Evolutionary conservation across 768 basidiomycete genomes (phyloP).

Genomic region (Psilocybe cyanescens): DNA sequence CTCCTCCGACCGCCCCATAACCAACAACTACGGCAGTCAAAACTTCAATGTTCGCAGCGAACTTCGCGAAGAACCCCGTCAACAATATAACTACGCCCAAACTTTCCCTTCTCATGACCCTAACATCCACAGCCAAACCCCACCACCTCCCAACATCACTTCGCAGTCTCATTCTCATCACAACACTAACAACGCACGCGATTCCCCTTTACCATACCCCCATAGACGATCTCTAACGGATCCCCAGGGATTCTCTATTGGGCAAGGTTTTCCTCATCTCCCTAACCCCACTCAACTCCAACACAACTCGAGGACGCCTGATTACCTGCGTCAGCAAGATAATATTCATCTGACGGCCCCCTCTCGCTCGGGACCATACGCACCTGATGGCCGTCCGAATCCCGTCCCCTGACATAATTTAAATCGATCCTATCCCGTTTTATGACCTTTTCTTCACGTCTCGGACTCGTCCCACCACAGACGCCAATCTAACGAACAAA

Average conservation of each 20-base stretch:
- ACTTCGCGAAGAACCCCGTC: slow-evolving; percentile 44
- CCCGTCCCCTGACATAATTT: slow-evolving; percentile 42
- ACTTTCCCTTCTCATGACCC: slow-evolving; percentile 48
- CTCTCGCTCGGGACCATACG: slow-evolving; percentile 41
- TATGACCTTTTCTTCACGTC: slow-evolving; percentile 7
- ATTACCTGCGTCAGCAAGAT: slow-evolving; percentile 44
- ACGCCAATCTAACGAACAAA: slow-evolving; percentile 15
- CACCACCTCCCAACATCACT: slow-evolving; percentile 43
- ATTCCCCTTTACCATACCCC: slow-evolving; percentile 51
- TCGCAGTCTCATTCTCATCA: slow-evolving; percentile 38
- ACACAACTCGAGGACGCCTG: slow-evolving; percentile 43
- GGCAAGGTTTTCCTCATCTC: slow-evolving; percentile 52
- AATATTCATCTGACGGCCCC: slow-evolving; percentile 31
- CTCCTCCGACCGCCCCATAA: slow-evolving; percentile 53
- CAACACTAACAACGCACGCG: slow-evolving; percentile 44
- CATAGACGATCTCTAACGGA: slow-evolving; percentile 64
- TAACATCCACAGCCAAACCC: slow-evolving; percentile 35
- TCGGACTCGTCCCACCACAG: slow-evolving; percentile 20
- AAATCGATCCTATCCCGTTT: slow-evolving; percentile 4
- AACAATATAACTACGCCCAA: slow-evolving; percentile 58
- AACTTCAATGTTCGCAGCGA: slow-evolving; percentile 49
- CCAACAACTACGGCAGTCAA: slow-evolving; percentile 48
- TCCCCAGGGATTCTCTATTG: slow-evolving; percentile 53
- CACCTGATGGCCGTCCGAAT: slow-evolving; percentile 51
- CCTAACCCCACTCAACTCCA: slow-evolving; percentile 47